Conservation (phyloP, 176 grass and related monocot species). For the Otatea glauca region DNA sequence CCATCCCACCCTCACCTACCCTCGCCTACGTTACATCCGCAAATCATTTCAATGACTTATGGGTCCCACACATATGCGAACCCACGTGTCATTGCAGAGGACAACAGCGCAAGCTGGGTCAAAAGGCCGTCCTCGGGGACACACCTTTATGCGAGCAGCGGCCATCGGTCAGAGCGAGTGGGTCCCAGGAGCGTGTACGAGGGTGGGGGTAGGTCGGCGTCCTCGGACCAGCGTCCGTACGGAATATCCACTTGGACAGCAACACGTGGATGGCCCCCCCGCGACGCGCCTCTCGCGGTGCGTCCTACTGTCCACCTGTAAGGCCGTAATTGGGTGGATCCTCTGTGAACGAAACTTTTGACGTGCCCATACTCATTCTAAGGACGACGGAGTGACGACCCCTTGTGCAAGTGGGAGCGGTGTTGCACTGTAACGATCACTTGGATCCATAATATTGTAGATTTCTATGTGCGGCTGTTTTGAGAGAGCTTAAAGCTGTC, state of each 20-base stretch:
- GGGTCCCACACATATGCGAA: background rate
- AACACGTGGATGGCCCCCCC: background rate
- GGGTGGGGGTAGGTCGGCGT: conserved; percentile 46
- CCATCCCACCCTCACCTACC: too few relatives aligned
- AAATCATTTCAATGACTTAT: background rate
- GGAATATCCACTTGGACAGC: background rate
- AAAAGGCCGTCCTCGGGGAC: background rate
- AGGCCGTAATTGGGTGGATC: background rate
- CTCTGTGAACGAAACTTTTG: background rate
- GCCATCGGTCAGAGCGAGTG: background rate
- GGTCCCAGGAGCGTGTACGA: conserved; percentile 46
- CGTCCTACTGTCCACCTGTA: background rate
- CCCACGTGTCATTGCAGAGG: background rate
- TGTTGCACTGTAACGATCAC: background rate
- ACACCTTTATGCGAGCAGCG: background rate
- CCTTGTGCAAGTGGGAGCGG: background rate
- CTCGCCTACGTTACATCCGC: background rate
- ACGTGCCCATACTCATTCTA: background rate
- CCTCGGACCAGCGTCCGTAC: conserved; percentile 52
- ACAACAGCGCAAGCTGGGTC: background rate
- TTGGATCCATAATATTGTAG: background rate
- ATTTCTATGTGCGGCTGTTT: background rate
- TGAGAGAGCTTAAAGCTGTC: background rate
- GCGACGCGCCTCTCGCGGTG: background rate
- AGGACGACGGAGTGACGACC: background rate